Conservation (phyloP, 73 alveolate genomes). For the Paramecium sonneborni region DNA sequence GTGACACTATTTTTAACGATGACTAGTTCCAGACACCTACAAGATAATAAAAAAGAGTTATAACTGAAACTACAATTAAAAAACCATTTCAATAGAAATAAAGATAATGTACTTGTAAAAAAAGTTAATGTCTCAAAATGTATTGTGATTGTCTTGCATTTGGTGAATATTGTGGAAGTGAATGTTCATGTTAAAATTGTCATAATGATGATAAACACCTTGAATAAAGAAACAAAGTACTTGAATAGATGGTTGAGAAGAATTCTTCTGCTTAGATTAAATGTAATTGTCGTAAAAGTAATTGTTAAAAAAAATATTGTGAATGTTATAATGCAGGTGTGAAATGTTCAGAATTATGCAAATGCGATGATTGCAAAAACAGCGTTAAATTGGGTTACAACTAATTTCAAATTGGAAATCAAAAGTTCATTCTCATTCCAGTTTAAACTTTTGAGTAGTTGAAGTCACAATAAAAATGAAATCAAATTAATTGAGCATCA, state of each 20-base stretch:
- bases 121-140: conserved; percentile 5
- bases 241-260: conserved; percentile 3
- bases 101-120: conserved; percentile 20
- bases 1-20: neutral
- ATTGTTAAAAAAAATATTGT: conserved; percentile 32
- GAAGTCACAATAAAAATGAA: neutral
- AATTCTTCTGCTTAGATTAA: neutral
- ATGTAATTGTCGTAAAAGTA: conserved; percentile 39
- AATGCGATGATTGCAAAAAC: conserved; percentile 61
- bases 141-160: conserved; percentile 30
- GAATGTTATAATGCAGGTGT: conserved; percentile 63
- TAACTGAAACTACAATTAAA: conserved; percentile 3
- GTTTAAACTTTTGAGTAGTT: neutral
- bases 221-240: neutral
- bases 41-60: neutral
- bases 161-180: conserved; percentile 11
- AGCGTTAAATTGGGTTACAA: neutral
- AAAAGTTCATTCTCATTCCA: neutral
- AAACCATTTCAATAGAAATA: neutral
- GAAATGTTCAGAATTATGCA: conserved; percentile 46
- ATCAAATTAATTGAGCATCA: neutral
- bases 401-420: neutral
- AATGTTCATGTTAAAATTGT: conserved; percentile 8
- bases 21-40: conserved; percentile 21
- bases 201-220: neutral